These are phyloP conservation scores for Thraustochytrium sp. DNA, from an alignment of 352 stramenopile genomes.

Conservation along the genomic window DNA sequence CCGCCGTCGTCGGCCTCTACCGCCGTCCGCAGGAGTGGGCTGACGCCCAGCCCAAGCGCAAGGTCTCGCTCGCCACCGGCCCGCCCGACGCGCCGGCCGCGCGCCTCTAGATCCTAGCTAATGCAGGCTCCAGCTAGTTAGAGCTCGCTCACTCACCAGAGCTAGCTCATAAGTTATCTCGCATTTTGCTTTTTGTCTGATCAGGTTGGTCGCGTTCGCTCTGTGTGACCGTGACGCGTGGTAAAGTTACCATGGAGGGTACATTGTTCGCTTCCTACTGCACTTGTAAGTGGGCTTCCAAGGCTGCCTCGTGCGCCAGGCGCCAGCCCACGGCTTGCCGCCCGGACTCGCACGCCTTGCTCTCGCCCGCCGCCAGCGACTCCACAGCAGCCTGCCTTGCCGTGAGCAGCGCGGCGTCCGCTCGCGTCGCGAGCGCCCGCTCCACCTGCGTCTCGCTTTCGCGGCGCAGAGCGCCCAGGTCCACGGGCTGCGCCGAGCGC, in stretches of 20 bases:
- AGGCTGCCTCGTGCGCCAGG: too few relatives aligned
- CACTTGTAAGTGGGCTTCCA: too few relatives aligned
- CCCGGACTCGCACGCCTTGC: neutral
- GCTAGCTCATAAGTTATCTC: too few relatives aligned
- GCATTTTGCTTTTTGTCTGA: too few relatives aligned
- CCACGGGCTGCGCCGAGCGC: neutral
- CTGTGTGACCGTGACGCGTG: too few relatives aligned
- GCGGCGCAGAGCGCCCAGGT: neutral
- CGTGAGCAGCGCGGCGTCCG: neutral
- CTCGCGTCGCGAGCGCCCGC: neutral
- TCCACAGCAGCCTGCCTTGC: neutral
- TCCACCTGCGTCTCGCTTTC: neutral
- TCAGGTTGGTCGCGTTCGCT: too few relatives aligned
- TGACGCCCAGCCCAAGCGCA: neutral
- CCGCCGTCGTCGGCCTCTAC: constrained; percentile 42
- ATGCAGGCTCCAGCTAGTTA: too few relatives aligned
- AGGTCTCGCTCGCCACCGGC: neutral
- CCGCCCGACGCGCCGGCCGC: neutral
- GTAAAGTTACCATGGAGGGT: too few relatives aligned
- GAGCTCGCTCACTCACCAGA: too few relatives aligned
- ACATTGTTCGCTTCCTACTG: too few relatives aligned
- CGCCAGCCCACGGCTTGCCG: too few relatives aligned
- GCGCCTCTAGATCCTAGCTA: neutral
- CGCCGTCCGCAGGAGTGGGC: constrained; percentile 23
- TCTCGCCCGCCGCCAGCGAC: neutral